These are phyloP conservation scores for Neurospora cerealis DNA, from an alignment of 495 filamentous ascomycete species.

Conservation along the genomic window DNA sequence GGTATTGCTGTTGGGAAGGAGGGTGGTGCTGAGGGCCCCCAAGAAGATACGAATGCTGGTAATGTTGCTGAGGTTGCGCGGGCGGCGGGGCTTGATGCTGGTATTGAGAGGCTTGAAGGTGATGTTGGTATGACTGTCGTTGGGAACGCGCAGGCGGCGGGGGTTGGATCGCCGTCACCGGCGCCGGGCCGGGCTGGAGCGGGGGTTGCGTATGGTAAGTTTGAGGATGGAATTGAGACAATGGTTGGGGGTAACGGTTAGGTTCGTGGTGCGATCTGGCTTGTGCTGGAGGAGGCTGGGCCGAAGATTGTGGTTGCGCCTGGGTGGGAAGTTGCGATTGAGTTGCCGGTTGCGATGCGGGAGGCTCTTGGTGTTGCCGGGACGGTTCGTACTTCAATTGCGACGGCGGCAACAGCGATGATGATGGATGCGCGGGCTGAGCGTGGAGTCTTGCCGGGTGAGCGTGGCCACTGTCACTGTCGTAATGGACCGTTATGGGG, in stretches of 20 bases:
- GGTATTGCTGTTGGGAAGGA: constrained; percentile 2
- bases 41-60: background rate
- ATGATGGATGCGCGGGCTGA: background rate
- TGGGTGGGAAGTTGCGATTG: background rate
- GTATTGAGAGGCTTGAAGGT: background rate
- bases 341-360: background rate
- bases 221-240: background rate
- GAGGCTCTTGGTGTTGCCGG: constrained; percentile 1
- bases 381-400: background rate
- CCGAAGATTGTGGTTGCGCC: background rate
- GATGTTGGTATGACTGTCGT: background rate
- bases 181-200: background rate
- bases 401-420: constrained; percentile 1
- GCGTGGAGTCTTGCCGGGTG: constrained; percentile 8
- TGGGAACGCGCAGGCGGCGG: background rate
- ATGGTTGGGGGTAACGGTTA: background rate
- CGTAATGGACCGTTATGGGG: constrained; percentile 14
- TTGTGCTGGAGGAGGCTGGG: background rate
- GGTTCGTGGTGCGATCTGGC: background rate
- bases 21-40: constrained; percentile 2
- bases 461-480: constrained; percentile 8
- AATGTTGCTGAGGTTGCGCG: constrained; percentile 4
- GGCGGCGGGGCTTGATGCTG: background rate
- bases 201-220: background rate
- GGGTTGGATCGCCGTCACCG: background rate